Evolutionary conservation across 2,329 filamentous ascomycete species (phyloP).

Genomic region (Trichothecium sympodiale): DNA sequence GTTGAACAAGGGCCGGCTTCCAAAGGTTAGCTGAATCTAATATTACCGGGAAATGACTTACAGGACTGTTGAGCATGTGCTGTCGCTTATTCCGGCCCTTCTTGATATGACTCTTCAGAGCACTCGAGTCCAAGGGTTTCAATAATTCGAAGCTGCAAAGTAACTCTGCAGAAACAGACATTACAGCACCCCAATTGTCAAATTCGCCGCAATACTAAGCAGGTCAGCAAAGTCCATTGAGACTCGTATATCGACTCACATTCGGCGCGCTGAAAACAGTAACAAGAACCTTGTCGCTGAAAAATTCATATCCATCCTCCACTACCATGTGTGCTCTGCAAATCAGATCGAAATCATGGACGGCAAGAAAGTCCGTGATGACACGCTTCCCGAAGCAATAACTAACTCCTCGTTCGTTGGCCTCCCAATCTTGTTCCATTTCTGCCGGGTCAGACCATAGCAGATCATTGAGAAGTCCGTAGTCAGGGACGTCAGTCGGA

Average conservation of each 20-base stretch:
- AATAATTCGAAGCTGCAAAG: conserved; percentile 95
- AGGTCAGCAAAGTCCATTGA: conserved; percentile 14
- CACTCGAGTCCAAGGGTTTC: conserved; percentile 91
- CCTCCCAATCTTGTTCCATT: conserved; percentile 97
- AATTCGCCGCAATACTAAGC: conserved; percentile 92
- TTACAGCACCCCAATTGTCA: conserved; percentile 97
- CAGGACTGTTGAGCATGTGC: conserved; percentile 91
- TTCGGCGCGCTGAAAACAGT: conserved; percentile 98
- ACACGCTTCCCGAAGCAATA: conserved; percentile 99
- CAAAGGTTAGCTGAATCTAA: conserved; percentile 6
- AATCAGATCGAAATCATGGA: conserved; percentile 94
- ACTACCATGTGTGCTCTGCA: conserved; percentile 99
- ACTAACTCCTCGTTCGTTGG: conserved; percentile 91
- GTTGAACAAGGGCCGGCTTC: conserved; percentile 43
- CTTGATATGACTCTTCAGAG: conserved; percentile 97
- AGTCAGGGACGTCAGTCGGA: conserved; percentile 94
- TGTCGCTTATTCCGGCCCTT: conserved; percentile 92
- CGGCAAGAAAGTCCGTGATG: conserved; percentile 87
- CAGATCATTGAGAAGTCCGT: conserved; percentile 87
- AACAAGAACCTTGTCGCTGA: conserved; percentile 86
- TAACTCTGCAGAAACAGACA: conserved; percentile 90
- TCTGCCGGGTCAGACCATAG: conserved; percentile 97
- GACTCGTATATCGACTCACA: conserved; percentile 44
- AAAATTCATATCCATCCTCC: conserved; percentile 98
- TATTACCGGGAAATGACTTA: conserved; percentile 37